Evolutionary conservation across 2,329 filamentous ascomycete species (phyloP).

Genomic region (Chlorencoelia australis): DNA sequence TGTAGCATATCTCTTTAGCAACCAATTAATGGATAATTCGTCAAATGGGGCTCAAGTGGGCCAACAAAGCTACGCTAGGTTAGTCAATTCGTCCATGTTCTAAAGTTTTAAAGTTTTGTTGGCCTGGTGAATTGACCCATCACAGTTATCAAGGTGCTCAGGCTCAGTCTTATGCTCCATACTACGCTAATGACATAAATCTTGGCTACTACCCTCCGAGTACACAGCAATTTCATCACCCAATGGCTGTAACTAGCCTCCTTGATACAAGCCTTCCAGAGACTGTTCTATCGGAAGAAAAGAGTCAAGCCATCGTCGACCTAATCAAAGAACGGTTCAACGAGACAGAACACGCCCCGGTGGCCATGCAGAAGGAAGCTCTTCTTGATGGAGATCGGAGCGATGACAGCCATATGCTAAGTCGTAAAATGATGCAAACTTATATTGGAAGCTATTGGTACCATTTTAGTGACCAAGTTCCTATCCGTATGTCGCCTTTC

Average conservation of each 20-base stretch:
- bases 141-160: constrained; percentile 43
- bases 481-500: constrained; percentile 44
- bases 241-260: constrained; percentile 83
- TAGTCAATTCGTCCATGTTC: constrained; percentile 22
- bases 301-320: constrained; percentile 72
- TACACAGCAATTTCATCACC: constrained; percentile 50
- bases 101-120: background rate
- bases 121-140: background rate
- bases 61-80: constrained; percentile 40
- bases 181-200: constrained; percentile 38
- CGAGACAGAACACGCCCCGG: constrained; percentile 64
- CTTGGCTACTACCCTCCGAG: constrained; percentile 46
- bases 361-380: constrained; percentile 64
- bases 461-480: constrained; percentile 87
- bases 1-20: constrained; percentile 74
- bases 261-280: constrained; percentile 73
- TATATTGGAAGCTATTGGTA: constrained; percentile 93
- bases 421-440: constrained; percentile 88
- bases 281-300: constrained; percentile 74
- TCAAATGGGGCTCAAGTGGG: constrained; percentile 43
- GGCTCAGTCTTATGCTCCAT: constrained; percentile 39
- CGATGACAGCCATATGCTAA: constrained; percentile 56
- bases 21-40: constrained; percentile 43
- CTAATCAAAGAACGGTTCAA: constrained; percentile 75
- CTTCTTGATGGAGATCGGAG: constrained; percentile 72